Evolutionary conservation across 2,329 filamentous ascomycete genomes (phyloP).

Genomic region (Coniochaeta prunicola): DNA sequence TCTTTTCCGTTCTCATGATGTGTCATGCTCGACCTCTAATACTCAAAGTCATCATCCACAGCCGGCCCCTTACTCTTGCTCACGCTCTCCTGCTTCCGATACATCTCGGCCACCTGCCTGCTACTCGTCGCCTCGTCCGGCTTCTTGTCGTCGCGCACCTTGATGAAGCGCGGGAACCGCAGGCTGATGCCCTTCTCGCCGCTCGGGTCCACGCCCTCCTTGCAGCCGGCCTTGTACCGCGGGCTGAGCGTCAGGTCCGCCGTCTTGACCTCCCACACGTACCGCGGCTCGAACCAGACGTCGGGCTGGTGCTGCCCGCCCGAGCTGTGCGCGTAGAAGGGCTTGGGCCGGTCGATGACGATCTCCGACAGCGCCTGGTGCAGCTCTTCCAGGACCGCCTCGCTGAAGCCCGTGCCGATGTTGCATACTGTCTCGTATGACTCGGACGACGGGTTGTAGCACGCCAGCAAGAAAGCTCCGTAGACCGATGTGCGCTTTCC

Average conservation of each 20-base stretch:
- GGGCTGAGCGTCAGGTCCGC: constrained; percentile 91
- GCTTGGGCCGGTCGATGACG: constrained; percentile 84
- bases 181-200: constrained; percentile 78
- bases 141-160: constrained; percentile 90
- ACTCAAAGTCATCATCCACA: constrained; percentile 97
- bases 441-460: constrained; percentile 75
- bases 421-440: constrained; percentile 96
- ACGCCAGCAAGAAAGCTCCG: constrained; percentile 90
- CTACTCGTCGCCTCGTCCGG: constrained; percentile 81
- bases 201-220: constrained; percentile 66
- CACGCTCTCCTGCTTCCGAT: constrained; percentile 87
- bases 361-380: constrained; percentile 68
- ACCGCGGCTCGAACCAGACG: constrained; percentile 93
- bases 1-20: too few species aligned
- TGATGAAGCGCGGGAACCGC: constrained; percentile 89
- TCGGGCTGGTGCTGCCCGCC: constrained; percentile 92
- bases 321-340: constrained; percentile 82
- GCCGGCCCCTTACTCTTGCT: constrained; percentile 76
- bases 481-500: constrained; percentile 95
- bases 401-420: constrained; percentile 94
- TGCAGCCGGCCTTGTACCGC: constrained; percentile 82
- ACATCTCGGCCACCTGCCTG: constrained; percentile 92
- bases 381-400: constrained; percentile 85
- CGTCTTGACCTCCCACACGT: constrained; percentile 97
- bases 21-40: too few species aligned